phyloP scores from a whole-genome alignment of 306 rosid genomes.

The Pachyrhizus erosus region DNA sequence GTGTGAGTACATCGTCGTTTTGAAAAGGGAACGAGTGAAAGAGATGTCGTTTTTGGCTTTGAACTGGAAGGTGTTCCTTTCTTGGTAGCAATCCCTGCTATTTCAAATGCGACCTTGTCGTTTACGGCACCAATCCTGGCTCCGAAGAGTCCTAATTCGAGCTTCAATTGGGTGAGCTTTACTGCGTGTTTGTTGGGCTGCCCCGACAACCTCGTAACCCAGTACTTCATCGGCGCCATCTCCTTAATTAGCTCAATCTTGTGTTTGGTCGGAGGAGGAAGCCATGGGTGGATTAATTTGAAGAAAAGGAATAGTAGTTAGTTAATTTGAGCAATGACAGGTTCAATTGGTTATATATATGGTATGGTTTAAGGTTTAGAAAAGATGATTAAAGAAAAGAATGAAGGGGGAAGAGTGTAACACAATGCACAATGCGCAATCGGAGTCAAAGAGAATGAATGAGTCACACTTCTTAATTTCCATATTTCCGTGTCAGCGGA shows the following conservation, averaged over 20 bases:
- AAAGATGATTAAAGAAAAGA: background rate
- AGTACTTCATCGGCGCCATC: constrained; percentile 46
- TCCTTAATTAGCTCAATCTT: background rate
- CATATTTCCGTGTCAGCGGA: constrained; percentile 37
- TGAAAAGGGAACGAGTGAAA: constrained; percentile 54
- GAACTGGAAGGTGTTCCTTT: constrained; percentile 46
- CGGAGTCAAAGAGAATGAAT: constrained; percentile 37
- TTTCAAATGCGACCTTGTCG: constrained; percentile 47
- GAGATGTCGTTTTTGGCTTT: background rate
- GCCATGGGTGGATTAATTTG: background rate
- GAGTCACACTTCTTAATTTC: constrained; percentile 22
- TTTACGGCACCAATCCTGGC: background rate
- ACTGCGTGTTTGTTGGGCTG: constrained; percentile 49
- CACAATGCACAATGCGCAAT: background rate
- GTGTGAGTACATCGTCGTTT: constrained; percentile 35
- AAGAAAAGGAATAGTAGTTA: background rate
- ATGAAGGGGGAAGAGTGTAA: background rate
- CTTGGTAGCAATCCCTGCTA: constrained; percentile 27
- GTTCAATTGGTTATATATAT: background rate
- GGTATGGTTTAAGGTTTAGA: background rate
- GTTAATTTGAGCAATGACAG: background rate
- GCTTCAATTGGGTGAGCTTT: constrained; percentile 61
- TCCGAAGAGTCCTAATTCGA: constrained; percentile 49
- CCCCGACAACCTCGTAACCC: constrained; percentile 47
- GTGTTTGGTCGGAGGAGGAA: constrained; percentile 5